Percentiles rank a stretch among this genome's conserved stretches.
These are phyloP conservation scores for Amaranthus hypochondriacus DNA, from an alignment of 148 eudicot species.

Conservation along the genomic window DNA sequence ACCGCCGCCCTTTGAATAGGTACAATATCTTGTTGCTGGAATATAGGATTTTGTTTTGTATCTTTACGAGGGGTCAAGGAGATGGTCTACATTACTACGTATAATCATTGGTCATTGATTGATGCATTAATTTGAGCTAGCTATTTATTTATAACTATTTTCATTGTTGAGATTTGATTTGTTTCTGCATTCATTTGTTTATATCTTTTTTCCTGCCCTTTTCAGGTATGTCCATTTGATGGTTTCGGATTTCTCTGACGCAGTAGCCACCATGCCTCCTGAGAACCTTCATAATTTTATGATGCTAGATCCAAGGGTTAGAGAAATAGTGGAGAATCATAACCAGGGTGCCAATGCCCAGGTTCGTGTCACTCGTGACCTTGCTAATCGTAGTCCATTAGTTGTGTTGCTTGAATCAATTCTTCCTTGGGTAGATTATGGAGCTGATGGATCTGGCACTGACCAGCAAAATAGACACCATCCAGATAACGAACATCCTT, in stretches of 20 bases:
- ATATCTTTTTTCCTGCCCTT: neutral
- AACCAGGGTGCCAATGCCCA: constrained; percentile 39
- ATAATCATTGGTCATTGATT: neutral
- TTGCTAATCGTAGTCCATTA: constrained; percentile 63
- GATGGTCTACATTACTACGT: no score
- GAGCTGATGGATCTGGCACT: constrained; percentile 38
- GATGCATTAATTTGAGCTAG: neutral
- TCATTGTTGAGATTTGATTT: neutral
- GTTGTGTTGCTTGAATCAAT: constrained; percentile 79
- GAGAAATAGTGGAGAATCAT: constrained; percentile 43
- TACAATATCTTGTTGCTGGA: neutral
- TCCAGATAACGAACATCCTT: constrained; percentile 26
- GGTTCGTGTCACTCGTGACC: constrained; percentile 55
- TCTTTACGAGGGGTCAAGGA: no score
- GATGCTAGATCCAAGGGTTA: constrained; percentile 60
- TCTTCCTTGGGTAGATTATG: constrained; percentile 74
- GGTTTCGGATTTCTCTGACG: constrained; percentile 87
- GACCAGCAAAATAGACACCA: constrained; percentile 31
- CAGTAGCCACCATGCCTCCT: constrained; percentile 79
- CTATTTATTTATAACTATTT: neutral
- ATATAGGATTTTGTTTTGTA: neutral
- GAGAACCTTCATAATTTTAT: constrained; percentile 83
- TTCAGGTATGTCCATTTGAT: constrained; percentile 73
- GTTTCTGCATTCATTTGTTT: constrained; percentile 10
- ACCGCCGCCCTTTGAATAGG: no score